A percentile compares a stretch with the other conserved stretches of the same genome.
phyloP scores from a whole-genome alignment of 2,329 filamentous ascomycete species.

The Trichoderma hamatum region DNA sequence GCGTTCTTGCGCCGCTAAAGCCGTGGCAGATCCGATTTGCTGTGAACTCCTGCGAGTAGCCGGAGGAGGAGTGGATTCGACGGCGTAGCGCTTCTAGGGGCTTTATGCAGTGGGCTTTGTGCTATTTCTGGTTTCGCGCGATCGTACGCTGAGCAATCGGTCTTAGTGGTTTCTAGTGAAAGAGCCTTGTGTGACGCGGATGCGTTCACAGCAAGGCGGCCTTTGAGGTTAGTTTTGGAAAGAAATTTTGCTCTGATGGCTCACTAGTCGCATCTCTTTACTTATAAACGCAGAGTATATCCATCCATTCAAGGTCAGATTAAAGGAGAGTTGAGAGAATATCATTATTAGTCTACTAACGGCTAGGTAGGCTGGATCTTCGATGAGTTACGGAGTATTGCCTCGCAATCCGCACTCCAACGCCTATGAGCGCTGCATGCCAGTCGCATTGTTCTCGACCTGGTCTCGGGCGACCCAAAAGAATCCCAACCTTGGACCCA shows the following conservation, averaged over 20 bases:
- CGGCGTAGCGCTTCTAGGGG: background rate
- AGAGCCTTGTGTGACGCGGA: background rate
- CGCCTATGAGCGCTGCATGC: background rate
- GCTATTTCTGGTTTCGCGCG: too few relatives aligned
- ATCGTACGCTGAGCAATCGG: too few relatives aligned
- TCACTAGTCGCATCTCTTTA: background rate
- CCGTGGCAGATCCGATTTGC: background rate
- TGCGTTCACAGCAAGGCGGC: background rate
- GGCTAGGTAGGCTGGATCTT: too few relatives aligned
- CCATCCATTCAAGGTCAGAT: background rate
- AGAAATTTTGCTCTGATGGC: background rate
- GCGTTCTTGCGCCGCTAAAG: conserved; percentile 17
- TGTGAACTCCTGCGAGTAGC: background rate
- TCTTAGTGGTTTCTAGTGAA: background rate
- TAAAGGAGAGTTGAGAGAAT: background rate
- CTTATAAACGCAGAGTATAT: background rate
- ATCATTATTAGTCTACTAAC: background rate
- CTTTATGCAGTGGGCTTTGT: background rate
- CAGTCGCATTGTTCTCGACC: background rate
- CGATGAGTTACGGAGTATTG: background rate
- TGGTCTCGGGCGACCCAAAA: too few relatives aligned
- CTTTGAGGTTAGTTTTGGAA: background rate
- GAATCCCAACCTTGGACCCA: background rate
- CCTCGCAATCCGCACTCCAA: background rate
- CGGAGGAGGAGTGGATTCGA: background rate